Evolutionary conservation across 768 basidiomycete genomes (phyloP).

Genomic region (Termitomyces sp.): DNA sequence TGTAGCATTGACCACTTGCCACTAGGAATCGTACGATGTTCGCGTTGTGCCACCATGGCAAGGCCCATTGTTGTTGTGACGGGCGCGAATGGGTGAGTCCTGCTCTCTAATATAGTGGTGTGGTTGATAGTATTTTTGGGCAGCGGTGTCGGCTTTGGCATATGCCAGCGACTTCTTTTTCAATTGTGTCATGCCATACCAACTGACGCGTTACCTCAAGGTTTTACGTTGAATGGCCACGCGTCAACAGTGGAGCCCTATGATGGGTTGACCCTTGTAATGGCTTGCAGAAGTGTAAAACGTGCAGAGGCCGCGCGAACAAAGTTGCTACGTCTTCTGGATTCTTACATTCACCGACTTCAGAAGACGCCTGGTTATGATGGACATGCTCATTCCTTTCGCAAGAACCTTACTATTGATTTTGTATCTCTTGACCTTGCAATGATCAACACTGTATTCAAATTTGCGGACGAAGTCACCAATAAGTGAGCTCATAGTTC

Average conservation of each 20-base stretch:
- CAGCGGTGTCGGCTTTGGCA: conserved; percentile 82
- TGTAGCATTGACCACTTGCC: neutral
- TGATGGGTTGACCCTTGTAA: conserved; percentile 63
- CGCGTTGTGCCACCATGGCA: conserved; percentile 20
- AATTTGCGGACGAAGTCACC: conserved; percentile 51
- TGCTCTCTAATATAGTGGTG: neutral
- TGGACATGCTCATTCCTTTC: conserved; percentile 53
- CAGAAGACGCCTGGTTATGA: conserved; percentile 33
- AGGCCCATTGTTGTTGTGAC: conserved; percentile 60
- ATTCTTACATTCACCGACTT: conserved; percentile 43
- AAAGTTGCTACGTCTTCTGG: conserved; percentile 49
- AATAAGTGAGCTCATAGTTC: conserved; percentile 38
- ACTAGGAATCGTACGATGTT: conserved; percentile 13
- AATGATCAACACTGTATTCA: conserved; percentile 51
- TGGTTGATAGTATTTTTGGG: neutral
- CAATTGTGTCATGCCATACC: conserved; percentile 53
- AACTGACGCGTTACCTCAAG: conserved; percentile 46
- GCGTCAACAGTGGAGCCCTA: conserved; percentile 18
- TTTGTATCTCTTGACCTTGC: conserved; percentile 64
- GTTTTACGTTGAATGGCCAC: conserved; percentile 20
- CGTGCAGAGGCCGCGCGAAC: conserved; percentile 58
- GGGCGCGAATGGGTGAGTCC: conserved; percentile 60
- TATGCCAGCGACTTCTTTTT: conserved; percentile 71
- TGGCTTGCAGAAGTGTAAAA: conserved; percentile 71
- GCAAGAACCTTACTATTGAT: conserved; percentile 54